Evolutionary conservation across 176 grass and related monocot species (phyloP), one percentile per base, ranked within the genome.

Genomic region (Leersia perrieri): DNA sequence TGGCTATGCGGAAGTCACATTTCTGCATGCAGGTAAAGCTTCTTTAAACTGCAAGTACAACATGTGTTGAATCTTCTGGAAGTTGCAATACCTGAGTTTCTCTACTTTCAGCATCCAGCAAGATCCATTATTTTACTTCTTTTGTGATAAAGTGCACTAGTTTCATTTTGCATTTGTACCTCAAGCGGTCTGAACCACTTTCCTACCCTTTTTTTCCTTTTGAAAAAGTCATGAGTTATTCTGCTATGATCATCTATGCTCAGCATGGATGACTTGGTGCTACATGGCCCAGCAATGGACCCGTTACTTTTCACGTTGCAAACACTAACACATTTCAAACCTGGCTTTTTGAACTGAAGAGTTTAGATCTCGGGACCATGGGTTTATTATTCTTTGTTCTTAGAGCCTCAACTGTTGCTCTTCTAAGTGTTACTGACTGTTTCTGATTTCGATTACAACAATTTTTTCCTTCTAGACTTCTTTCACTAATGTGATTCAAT

Each of bases 11-110:
- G 45, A 93, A 35, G 28, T 92, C 88, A 42, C 94, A 98, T 86
- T 95, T 80, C 75, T 98, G 95, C 75, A 91, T 98, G 88, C 92
- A 91, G 95, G 95, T 92, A 76, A 66, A 78, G 9, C 13, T 67
- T 68, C 63, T 47, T 18, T 14, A 42, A 79, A 61, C 34, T 79
- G 78, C 55, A 78, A 27, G 26, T 31, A 22, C 34, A 22, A 20
- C 30, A 83, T 65, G 38, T 58, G 63, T 76, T 33, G n/a, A 49
- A 42, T 1, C 47, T 51, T 51, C 47, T 51, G 1, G 47, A 51
- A 51, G 18, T 51, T 51, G 4, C 47, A 22, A 16, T 45, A 45
- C 42, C 13, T 3, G 4, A 25, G 7, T 57, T 9, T 57, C 49
- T 53, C 18, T 22, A 7, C 49, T 53, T 53, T 53, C 20, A 53